Evolutionary conservation across 148 eudicot species (phyloP).

Genomic region (Mesembryanthemum crystallinum): DNA sequence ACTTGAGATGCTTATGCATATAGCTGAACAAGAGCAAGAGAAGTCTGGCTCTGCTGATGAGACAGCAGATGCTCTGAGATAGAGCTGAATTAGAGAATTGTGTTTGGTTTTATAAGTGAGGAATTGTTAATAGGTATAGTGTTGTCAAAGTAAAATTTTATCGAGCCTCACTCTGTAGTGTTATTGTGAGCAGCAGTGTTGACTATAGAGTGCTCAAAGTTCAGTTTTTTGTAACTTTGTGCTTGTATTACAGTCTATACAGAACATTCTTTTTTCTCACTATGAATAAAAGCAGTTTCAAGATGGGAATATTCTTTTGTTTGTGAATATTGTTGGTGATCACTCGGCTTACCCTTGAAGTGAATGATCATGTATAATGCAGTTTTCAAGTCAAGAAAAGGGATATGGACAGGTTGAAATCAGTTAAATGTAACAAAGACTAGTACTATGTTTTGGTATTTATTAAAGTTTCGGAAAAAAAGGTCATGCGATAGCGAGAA

Average conservation of each 20-base stretch:
- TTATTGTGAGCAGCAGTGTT: background rate
- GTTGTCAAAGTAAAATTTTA: background rate
- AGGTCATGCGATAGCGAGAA: no score
- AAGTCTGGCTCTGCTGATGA: conserved; percentile 17
- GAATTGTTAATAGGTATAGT: conserved; percentile 14
- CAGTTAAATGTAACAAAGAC: no score
- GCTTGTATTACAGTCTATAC: background rate
- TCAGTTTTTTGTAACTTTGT: conserved; percentile 11
- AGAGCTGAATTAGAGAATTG: background rate
- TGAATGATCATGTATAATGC: background rate
- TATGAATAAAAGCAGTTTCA: background rate
- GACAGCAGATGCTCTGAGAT: background rate
- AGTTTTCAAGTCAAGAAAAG: background rate
- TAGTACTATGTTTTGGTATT: no score
- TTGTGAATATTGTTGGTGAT: background rate
- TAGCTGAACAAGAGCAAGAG: conserved; percentile 63
- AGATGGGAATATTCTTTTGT: background rate
- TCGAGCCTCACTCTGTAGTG: background rate
- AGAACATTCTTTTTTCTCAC: background rate
- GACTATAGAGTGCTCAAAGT: conserved; percentile 11
- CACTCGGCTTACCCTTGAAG: background rate
- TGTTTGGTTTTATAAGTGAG: background rate
- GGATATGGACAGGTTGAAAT: no score
- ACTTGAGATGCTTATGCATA: conserved; percentile 73
- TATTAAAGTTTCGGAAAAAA: no score